Base-by-base conservation (phyloP, 2,329 filamentous ascomycete species). In the Alternaria postmessia region DNA sequence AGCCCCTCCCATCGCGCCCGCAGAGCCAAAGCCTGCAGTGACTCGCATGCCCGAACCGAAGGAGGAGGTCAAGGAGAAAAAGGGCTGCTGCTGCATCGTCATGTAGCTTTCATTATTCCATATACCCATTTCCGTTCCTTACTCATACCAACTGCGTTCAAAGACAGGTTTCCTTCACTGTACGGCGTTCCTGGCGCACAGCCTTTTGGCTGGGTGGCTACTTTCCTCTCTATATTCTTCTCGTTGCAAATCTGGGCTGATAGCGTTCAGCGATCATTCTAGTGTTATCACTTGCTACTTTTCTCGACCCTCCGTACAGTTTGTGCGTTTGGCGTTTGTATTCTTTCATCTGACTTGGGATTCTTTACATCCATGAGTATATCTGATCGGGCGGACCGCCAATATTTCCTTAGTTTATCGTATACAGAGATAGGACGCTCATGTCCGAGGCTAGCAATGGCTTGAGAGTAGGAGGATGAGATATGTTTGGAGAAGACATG, bases 41-140 rank as follows among this genome's bases (percentile, higher is more conserved):
- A 81, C 85, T 44, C 82, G 83, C 63, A 75, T 87, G 24, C 85
- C 86, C 44, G 83, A 88, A 49, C 81, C 84, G 5, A 81, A 81
- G 11, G 84, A 87, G 61, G 83, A 84, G 67, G 82, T 85, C 64
- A 83, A 86, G 68, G 84, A 87, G 69, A 84, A 87, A 70, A 86
- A 84, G 64, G 85, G 89, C 68, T 88, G 87, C 59, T 91, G 90
- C 78, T 93, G 91, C 78, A 82, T 92, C 62, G 85, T 94, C 67
- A 93, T 93, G 91, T 93, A 83, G 72, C 64, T 49, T 69, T 67
- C 64, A 59, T 63, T 62, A 62, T 58, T 56, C 54, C 54, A 65
- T 71, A 74, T 76, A 73, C 69, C 72, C 68, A 62, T 68, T 66
- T 64, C 60, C 60, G 48, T 66, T 64, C 67, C 59, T 49, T 61